A percentile compares a stretch with the other conserved stretches of the same genome.
phyloP scores from a whole-genome alignment of 352 stramenopile genomes.

The Pythium coloratum region DNA sequence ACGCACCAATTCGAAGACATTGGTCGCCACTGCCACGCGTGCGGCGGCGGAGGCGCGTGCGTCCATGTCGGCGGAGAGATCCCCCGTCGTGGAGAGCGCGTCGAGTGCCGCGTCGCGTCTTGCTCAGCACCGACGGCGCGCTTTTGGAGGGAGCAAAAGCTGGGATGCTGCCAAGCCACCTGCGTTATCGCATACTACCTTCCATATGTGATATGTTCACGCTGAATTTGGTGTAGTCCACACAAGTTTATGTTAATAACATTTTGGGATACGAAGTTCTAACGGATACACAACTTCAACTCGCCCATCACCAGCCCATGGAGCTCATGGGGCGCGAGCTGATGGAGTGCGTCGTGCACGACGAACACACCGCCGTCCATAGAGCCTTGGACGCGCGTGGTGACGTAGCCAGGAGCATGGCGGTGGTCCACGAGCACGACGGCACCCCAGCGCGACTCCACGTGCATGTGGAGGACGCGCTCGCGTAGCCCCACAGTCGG shows the following conservation, averaged over 20 bases:
- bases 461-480: not conserved
- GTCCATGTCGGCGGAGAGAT: slow-evolving; percentile 10
- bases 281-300: slow-evolving; percentile 14
- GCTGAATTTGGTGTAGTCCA: not conserved
- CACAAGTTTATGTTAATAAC: not conserved
- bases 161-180: not conserved
- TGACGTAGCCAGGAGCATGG: not conserved
- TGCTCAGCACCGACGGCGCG: not conserved
- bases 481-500: too few species aligned
- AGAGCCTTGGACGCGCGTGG: not conserved
- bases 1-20: slow-evolving; percentile 31
- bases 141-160: not conserved
- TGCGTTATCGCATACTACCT: slow-evolving; percentile 5
- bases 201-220: not conserved
- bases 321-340: not conserved
- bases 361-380: not conserved
- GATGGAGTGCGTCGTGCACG: slow-evolving; percentile 4
- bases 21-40: slow-evolving; percentile 11
- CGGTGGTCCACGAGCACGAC: not conserved
- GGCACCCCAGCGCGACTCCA: not conserved
- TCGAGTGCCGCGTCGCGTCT: not conserved
- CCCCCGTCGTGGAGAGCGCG: not conserved
- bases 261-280: not conserved
- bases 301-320: not conserved
- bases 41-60: not conserved